phyloP scores from a whole-genome alignment of 306 rosid species.

The Vicia villosa region DNA sequence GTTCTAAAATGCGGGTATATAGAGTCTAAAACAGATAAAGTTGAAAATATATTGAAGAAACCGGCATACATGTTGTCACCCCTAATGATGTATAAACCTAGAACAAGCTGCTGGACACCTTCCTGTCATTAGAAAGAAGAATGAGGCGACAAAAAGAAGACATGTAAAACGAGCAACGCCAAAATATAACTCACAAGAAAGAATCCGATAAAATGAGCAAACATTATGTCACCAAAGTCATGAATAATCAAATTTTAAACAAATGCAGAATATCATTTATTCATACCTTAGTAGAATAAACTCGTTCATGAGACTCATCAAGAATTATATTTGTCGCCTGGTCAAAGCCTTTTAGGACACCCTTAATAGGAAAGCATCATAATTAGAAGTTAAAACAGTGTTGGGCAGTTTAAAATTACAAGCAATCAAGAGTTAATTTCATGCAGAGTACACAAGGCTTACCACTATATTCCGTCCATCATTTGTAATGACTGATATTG shows the following conservation, averaged over 20 bases:
- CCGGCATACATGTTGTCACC: constrained; percentile 87
- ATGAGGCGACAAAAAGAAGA: constrained; percentile 14
- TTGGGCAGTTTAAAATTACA: background rate
- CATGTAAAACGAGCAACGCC: background rate
- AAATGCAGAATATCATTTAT: constrained; percentile 12
- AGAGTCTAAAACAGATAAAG: background rate
- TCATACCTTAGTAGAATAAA: constrained; percentile 89
- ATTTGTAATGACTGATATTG: constrained; percentile 22
- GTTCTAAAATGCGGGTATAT: background rate
- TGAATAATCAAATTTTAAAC: background rate
- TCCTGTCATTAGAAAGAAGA: constrained; percentile 59
- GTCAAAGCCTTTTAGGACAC: constrained; percentile 91
- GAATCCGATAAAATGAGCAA: constrained; percentile 8
- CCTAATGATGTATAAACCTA: constrained; percentile 89
- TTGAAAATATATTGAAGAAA: background rate
- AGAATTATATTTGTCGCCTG: constrained; percentile 97
- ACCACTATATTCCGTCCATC: constrained; percentile 80
- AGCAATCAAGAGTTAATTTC: background rate
- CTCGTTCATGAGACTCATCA: constrained; percentile 94
- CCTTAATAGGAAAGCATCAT: constrained; percentile 47
- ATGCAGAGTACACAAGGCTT: constrained; percentile 26
- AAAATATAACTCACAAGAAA: background rate
- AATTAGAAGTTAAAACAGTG: constrained; percentile 8
- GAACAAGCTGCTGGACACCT: constrained; percentile 92
- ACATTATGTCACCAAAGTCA: background rate